Base-by-base conservation (phyloP, 2,329 filamentous ascomycete genomes). In the Exophiala aquamarina region DNA sequence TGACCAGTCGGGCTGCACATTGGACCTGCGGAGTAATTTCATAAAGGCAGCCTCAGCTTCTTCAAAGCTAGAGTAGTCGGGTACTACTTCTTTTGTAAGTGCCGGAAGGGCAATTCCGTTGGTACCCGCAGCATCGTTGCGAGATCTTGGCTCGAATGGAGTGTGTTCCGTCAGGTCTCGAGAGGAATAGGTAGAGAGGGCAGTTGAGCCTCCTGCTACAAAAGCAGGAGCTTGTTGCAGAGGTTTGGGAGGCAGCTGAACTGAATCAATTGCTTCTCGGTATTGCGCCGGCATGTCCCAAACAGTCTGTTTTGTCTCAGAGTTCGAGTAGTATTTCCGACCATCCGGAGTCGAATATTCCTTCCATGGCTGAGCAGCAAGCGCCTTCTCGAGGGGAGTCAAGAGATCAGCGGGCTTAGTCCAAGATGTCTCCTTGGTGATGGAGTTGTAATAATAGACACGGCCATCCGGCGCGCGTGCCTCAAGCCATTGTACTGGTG, bases 251-350 rank as follows among this genome's bases (percentile, higher is more conserved):
- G 72, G 65, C 14, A 69, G 63, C 28, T 65, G 65, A 43, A 59
- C 74, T 54, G 82, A 79, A 41, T 84, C 84, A 48, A 91, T 74
- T 50, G 88, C 87, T 59, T 78, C 78, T 63, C 87, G 89, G 70
- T 91, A 91, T 54, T 73, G 82, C 45, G 89, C 87, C 46, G 93
- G 93, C 79, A 95, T 91, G 62, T 91, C 86, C 93, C 93, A 98
- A 23, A 87, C 89, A 66, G 90, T 97, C 71, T 90, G 81, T 70
- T 92, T 91, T 35, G 88, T 91, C 68, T 94, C 86, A 26, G 84
- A 87, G 68, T 98, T 93, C 68, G 91, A 92, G 87, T 90, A 98
- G 70, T 98, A 98, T 65, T 92, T 89, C 61, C 85, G 83, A 37
- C 92, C 93, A 55, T 89, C 87, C 53, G 90, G 83, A 17, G 88